Evolutionary conservation across 768 basidiomycete genomes (phyloP).

Genomic region (Podaxis carcinomalis): DNA sequence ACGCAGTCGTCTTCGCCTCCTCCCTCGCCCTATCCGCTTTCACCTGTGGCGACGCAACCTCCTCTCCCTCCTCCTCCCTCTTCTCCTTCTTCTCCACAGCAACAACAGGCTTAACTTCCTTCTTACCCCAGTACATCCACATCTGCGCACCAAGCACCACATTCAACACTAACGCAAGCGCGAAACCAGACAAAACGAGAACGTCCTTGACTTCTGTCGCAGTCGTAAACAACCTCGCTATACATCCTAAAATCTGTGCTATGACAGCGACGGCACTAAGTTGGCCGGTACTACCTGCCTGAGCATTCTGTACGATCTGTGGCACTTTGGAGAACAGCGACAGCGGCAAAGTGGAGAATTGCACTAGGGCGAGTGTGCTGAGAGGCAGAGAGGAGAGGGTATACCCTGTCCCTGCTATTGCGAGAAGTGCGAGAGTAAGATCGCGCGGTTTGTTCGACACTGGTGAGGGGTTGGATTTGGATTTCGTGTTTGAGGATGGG

Average conservation of each 20-base stretch:
- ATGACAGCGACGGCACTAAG: constrained; percentile 91
- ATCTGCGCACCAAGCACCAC: constrained; percentile 80
- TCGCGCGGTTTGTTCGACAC: constrained; percentile 23
- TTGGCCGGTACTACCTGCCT: constrained; percentile 80
- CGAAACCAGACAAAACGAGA: constrained; percentile 81
- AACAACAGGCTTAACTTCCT: neutral
- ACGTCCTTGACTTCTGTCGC: constrained; percentile 82
- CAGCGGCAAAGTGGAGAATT: constrained; percentile 85
- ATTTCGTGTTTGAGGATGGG: neutral
- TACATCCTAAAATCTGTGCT: constrained; percentile 82
- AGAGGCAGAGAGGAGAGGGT: constrained; percentile 46
- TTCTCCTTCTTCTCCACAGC: neutral
- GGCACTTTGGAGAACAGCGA: constrained; percentile 92
- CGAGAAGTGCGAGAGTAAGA: constrained; percentile 27
- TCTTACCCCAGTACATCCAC: constrained; percentile 77
- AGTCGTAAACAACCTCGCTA: constrained; percentile 92
- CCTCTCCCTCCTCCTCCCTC: constrained; percentile 6
- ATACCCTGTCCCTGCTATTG: constrained; percentile 24
- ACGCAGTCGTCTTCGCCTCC: constrained; percentile 7
- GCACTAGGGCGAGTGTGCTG: constrained; percentile 59
- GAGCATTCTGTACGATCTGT: constrained; percentile 82
- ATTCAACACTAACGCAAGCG: constrained; percentile 79
- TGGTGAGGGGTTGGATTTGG: constrained; percentile 15
- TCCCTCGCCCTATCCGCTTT: neutral
- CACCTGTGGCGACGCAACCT: constrained; percentile 4